Evolutionary conservation across 352 stramenopile species (phyloP).

Genomic region (Globisporangium spiculum): DNA sequence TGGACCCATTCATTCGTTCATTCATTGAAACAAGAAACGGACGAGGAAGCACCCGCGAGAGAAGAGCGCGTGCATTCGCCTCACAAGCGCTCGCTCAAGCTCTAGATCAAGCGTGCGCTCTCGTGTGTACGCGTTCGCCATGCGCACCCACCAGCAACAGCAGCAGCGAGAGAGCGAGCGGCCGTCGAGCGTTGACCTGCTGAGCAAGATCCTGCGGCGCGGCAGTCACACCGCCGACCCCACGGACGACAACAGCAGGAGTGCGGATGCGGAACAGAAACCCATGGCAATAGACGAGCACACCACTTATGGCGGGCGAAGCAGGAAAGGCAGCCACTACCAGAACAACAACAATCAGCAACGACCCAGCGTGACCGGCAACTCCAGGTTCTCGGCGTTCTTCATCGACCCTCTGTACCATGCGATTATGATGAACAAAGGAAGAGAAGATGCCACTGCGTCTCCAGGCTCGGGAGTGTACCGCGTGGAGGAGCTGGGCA

Average conservation of each 20-base stretch:
- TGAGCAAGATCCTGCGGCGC: constrained; percentile 25
- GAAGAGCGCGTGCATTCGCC: neutral
- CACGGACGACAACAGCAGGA: constrained; percentile 1
- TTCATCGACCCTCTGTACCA: constrained; percentile 22
- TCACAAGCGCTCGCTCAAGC: neutral
- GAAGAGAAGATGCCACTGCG: constrained; percentile 10
- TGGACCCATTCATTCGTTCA: neutral
- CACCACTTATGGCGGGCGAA: neutral
- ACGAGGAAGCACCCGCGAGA: neutral
- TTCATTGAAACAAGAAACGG: constrained; percentile 12
- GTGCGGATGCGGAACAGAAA: neutral
- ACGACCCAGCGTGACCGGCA: constrained; percentile 12
- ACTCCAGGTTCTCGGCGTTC: constrained; percentile 19
- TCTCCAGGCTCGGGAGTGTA: neutral
- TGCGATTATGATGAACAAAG: constrained; percentile 20
- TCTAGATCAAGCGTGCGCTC: neutral
- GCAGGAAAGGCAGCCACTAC: constrained; percentile 11
- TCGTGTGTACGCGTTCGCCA: neutral
- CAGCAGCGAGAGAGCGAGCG: constrained; percentile 14
- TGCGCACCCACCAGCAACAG: constrained; percentile 16
- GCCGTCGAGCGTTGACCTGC: constrained; percentile 18
- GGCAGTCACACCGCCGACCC: constrained; percentile 15
- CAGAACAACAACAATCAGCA: constrained; percentile 17
- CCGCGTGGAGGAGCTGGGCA: neutral
- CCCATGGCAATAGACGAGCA: neutral